phyloP scores from a whole-genome alignment of 805 yeast genomes.

The Scheffersomyces stipitis region DNA sequence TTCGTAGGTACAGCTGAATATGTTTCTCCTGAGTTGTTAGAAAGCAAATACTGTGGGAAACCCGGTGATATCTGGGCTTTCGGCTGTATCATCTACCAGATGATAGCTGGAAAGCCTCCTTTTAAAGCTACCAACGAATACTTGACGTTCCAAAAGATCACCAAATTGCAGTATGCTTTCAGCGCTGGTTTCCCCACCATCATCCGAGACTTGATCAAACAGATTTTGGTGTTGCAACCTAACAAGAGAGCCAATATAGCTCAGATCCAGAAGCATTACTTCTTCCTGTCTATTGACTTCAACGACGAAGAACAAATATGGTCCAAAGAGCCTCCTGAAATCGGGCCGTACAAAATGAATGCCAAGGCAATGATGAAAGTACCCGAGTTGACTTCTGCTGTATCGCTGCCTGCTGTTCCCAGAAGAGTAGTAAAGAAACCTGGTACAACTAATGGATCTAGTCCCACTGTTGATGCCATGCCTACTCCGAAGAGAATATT shows the following conservation, averaged over 20 bases:
- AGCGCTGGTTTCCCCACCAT: constrained; percentile 58
- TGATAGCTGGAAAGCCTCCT: constrained; percentile 72
- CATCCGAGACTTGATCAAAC: constrained; percentile 65
- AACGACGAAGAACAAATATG: constrained; percentile 63
- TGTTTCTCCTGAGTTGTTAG: constrained; percentile 77
- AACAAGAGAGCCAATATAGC: constrained; percentile 57
- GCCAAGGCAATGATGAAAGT: constrained; percentile 80
- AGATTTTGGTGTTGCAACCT: constrained; percentile 72
- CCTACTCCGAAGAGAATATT: constrained; percentile 1
- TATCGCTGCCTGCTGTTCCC: constrained; percentile 13
- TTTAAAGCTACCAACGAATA: constrained; percentile 83
- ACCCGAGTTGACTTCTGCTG: constrained; percentile 38
- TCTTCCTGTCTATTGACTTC: constrained; percentile 74
- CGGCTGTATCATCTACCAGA: constrained; percentile 59
- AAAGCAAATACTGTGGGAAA: constrained; percentile 65
- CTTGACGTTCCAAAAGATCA: constrained; percentile 76
- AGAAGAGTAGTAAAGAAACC: constrained; percentile 7
- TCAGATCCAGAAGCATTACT: constrained; percentile 63
- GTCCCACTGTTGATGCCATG: background rate
- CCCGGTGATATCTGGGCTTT: constrained; percentile 64
- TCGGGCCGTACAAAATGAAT: constrained; percentile 69
- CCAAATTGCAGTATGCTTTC: constrained; percentile 78
- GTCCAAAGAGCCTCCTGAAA: constrained; percentile 63
- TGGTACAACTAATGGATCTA: background rate
- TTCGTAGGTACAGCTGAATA: constrained; percentile 88